Percentiles rank a stretch among this genome's conserved stretches.
phyloP scores from a whole-genome alignment of 2,329 filamentous ascomycete genomes.

The Knoxdaviesia proteae region DNA sequence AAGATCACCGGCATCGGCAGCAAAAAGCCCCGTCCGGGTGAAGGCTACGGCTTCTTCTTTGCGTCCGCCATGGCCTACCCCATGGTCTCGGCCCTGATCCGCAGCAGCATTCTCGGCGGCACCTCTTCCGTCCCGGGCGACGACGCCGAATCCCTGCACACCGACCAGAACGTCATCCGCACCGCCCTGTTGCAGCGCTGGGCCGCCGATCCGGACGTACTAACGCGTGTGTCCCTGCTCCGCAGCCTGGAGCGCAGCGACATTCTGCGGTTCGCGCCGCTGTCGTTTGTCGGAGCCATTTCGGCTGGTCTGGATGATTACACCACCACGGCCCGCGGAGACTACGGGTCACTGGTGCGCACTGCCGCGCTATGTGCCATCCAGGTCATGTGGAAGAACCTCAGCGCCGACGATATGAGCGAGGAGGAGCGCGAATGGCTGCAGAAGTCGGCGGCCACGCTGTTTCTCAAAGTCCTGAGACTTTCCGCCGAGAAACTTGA shows the following conservation, averaged over 20 bases:
- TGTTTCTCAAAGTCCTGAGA: slow-evolving; percentile 35
- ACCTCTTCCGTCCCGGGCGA: slow-evolving; percentile 5
- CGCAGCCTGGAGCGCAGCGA: slow-evolving; percentile 28
- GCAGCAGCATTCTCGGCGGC: not conserved
- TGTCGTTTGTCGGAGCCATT: slow-evolving; percentile 23
- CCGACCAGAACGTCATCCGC: slow-evolving; percentile 14
- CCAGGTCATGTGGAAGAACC: slow-evolving; percentile 33
- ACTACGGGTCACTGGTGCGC: slow-evolving; percentile 72
- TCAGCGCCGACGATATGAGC: slow-evolving; percentile 5
- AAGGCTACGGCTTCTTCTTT: slow-evolving; percentile 29
- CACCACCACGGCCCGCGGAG: slow-evolving; percentile 70
- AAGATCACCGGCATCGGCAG: slow-evolving; percentile 12
- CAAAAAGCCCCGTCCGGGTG: slow-evolving; percentile 10
- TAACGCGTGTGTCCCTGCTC: slow-evolving; percentile 32
- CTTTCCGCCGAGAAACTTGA: slow-evolving; percentile 80
- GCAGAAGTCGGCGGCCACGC: slow-evolving; percentile 12
- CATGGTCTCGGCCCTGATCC: slow-evolving; percentile 9
- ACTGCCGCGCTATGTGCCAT: slow-evolving; percentile 64
- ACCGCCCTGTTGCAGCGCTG: slow-evolving; percentile 30
- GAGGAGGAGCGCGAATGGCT: slow-evolving; percentile 8
- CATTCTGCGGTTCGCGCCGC: slow-evolving; percentile 19
- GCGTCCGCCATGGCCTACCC: slow-evolving; percentile 29
- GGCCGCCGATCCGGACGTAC: slow-evolving; percentile 25
- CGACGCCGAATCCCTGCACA: not conserved
- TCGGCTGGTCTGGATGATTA: slow-evolving; percentile 61